Evolutionary conservation across 768 basidiomycete species (phyloP), one percentile per base, ranked within the genome.

Genomic region (Cystobasidiopsis lactophilus): DNA sequence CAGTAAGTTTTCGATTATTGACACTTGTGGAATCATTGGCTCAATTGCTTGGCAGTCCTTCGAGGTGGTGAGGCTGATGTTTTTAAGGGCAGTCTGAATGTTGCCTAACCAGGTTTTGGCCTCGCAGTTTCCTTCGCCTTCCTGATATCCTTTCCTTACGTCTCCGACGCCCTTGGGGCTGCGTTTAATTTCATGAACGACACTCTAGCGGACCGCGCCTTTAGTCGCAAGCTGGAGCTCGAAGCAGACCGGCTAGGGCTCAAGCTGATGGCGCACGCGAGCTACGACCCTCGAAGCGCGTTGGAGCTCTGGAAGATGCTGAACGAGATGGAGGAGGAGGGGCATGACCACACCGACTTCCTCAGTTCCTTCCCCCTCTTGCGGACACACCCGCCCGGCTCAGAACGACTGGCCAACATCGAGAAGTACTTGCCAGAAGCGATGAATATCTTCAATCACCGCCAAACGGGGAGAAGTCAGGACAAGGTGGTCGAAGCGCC

Each of bases 201-300:
- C 40, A 60, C 66, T 23, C 65, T 71, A 0, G 68, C 69, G 1
- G 59, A 66, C 48, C 56, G 68, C 33, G 69, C 70, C 13, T 71
- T 67, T 58, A 69, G 69, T 21, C 57, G 70, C 21, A 70, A 71
- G 58, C 59, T 72, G 19, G 71, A 72, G 57, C 63, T 63, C 56
- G 71, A 72, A 57, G 71, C 71, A 1, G 71, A 72, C 52, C 54
- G 63, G 11, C 65, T 72, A 2, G 71, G 71, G 2, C 53, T 72
- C 14, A 60, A 67, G 50, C 62, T 70, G 51, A 70, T 72, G 70
- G 69, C 70, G 1, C 60, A 58, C 23, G 71, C 71, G n/a, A 68
- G 70, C 21, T 72, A 69, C 52, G 64, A 71, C 51, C 71, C 71
- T 1, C 58, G 66, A 2, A 65, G 65, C 0, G 68, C 69, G 5